Percentiles rank a stretch among this genome's conserved stretches.
Evolutionary conservation across 2,329 filamentous ascomycete species (phyloP).

Genomic region (Paecilomyces fulvus): DNA sequence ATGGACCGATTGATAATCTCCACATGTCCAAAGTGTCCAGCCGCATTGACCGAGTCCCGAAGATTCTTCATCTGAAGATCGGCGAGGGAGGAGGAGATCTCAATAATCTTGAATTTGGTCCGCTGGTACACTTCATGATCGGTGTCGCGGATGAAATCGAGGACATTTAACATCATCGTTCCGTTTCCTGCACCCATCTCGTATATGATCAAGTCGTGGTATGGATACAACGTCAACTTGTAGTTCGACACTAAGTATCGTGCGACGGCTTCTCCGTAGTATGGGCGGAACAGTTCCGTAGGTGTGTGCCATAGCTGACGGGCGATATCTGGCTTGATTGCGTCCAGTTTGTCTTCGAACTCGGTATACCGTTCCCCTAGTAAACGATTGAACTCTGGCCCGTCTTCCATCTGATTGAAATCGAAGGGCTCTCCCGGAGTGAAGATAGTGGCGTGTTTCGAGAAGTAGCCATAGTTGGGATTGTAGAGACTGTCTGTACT

Average conservation of each 20-base stretch:
- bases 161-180: conserved; percentile 94
- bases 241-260: conserved; percentile 94
- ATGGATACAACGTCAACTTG: conserved; percentile 85
- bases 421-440: conserved; percentile 84
- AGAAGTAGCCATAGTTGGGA: conserved; percentile 90
- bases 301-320: conserved; percentile 97
- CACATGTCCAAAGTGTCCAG: conserved; percentile 74
- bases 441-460: conserved; percentile 94
- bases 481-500: conserved; percentile 84
- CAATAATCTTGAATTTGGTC: conserved; percentile 90
- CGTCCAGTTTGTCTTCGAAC: conserved; percentile 84
- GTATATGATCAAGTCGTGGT: conserved; percentile 95
- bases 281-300: conserved; percentile 91
- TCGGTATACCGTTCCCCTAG: conserved; percentile 74
- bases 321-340: conserved; percentile 59
- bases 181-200: conserved; percentile 97
- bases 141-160: conserved; percentile 86
- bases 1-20: conserved; percentile 93
- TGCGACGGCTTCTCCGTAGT: conserved; percentile 96
- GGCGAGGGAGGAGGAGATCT: conserved; percentile 80
- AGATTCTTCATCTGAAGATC: conserved; percentile 66
- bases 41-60: conserved; percentile 54
- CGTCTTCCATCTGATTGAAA: conserved; percentile 72
- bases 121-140: conserved; percentile 90
- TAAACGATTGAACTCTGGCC: conserved; percentile 70